Conservation (phyloP, 2,329 filamentous ascomycete species). For the Cladophialophora bantiana region DNA sequence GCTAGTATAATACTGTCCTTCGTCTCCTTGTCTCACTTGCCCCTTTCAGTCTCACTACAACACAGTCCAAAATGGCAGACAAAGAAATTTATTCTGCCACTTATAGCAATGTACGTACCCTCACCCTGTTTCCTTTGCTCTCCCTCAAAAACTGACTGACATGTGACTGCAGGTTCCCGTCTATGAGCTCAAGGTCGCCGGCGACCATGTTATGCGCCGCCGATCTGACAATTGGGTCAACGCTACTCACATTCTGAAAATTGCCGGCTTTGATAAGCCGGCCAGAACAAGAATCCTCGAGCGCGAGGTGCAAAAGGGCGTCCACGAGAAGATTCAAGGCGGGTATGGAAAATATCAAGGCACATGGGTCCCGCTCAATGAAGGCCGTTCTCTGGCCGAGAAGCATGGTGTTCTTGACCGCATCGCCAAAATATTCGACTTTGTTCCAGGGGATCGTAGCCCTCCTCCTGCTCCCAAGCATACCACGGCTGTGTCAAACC, state of each 20-base stretch:
- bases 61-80: slow-evolving; percentile 39
- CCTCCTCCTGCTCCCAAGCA: slow-evolving; percentile 95
- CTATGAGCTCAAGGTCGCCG: slow-evolving; percentile 87
- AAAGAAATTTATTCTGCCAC: slow-evolving; percentile 68
- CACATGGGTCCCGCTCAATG: slow-evolving; percentile 91
- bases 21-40: neutral
- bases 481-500: slow-evolving; percentile 71
- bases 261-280: slow-evolving; percentile 96
- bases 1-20: neutral
- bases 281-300: slow-evolving; percentile 93
- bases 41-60: neutral
- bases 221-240: slow-evolving; percentile 97
- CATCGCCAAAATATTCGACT: slow-evolving; percentile 88
- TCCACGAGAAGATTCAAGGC: slow-evolving; percentile 97
- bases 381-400: slow-evolving; percentile 80
- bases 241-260: slow-evolving; percentile 98
- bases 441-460: slow-evolving; percentile 79
- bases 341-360: slow-evolving; percentile 99
- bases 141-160: slow-evolving; percentile 28
- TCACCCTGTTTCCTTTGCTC: slow-evolving; percentile 11
- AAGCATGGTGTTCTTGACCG: slow-evolving; percentile 87
- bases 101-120: slow-evolving; percentile 65
- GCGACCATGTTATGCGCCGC: slow-evolving; percentile 94
- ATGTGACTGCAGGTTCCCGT: slow-evolving; percentile 75
- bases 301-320: slow-evolving; percentile 93